These are phyloP conservation scores for Penicillium lagena DNA, from an alignment of 495 filamentous ascomycete species.

Conservation along the genomic window DNA sequence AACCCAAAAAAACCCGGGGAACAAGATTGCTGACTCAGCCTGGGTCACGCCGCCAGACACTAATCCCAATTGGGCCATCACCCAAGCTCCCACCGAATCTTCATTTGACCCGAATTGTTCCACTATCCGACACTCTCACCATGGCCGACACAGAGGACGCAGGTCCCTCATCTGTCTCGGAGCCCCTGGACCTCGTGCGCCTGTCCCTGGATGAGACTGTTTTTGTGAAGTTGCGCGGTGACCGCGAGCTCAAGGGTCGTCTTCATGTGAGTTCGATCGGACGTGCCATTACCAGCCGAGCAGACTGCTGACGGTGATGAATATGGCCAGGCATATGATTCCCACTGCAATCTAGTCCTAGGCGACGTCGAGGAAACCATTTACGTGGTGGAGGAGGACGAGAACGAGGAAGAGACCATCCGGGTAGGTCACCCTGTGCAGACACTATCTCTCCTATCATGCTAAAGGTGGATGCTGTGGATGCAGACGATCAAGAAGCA, in stretches of 20 bases:
- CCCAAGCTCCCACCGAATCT: constrained; percentile 7
- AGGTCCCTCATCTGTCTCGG: constrained; percentile 57
- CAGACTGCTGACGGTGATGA: constrained; percentile 10
- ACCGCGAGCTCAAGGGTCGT: constrained; percentile 89
- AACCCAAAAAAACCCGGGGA: constrained; percentile 11
- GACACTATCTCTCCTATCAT: too few relatives aligned
- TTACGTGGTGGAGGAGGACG: constrained; percentile 76
- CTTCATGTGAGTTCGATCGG: constrained; percentile 64
- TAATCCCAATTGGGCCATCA: constrained; percentile 12
- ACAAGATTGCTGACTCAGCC: constrained; percentile 14
- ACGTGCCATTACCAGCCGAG: too few relatives aligned
- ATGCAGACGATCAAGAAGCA: constrained; percentile 85
- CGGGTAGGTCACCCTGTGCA: constrained; percentile 43
- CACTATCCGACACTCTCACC: constrained; percentile 5
- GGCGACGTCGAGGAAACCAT: constrained; percentile 97
- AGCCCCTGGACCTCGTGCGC: constrained; percentile 91
- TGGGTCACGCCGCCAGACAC: background rate
- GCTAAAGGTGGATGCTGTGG: background rate
- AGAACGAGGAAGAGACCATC: constrained; percentile 72
- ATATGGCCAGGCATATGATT: constrained; percentile 78
- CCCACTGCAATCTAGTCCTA: constrained; percentile 96
- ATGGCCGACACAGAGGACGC: constrained; percentile 74
- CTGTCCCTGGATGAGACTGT: constrained; percentile 92
- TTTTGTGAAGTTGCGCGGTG: constrained; percentile 92
- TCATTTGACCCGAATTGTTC: background rate